Evolutionary conservation across 345 rosid species (phyloP).

Genomic region (Citrus reticulata): DNA sequence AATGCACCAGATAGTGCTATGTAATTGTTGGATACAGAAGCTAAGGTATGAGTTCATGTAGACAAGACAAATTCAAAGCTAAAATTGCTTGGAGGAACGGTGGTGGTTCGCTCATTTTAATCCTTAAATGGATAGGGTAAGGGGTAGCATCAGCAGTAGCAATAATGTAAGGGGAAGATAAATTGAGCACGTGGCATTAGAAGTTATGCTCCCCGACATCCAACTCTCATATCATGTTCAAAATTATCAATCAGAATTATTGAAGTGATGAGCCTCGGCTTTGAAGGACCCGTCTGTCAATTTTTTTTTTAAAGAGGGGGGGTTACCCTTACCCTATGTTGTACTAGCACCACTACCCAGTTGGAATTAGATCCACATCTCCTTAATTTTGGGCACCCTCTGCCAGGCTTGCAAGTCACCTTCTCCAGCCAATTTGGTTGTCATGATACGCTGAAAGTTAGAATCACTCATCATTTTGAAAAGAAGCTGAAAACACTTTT

Average conservation of each 20-base stretch:
- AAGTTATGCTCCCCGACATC: slow-evolving; percentile 6
- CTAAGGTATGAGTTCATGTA: not conserved
- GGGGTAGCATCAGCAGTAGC: not conserved
- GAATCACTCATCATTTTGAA: not conserved
- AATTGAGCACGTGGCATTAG: slow-evolving; percentile 2
- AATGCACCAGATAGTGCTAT: too few relatives aligned
- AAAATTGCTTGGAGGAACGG: not conserved
- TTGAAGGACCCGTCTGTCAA: slow-evolving; percentile 2
- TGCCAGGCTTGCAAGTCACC: slow-evolving; percentile 28
- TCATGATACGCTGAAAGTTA: not conserved
- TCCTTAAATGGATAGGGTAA: not conserved
- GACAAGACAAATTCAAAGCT: not conserved
- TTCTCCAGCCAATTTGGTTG: slow-evolving; percentile 6
- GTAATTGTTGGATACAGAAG: too few relatives aligned
- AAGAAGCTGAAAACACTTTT: not conserved
- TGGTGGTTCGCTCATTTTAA: not conserved
- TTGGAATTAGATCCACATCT: slow-evolving; percentile 21
- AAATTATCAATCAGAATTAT: slow-evolving; percentile 9
- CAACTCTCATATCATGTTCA: not conserved
- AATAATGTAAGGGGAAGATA: not conserved
- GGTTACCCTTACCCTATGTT: not conserved
- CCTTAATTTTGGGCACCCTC: slow-evolving; percentile 5
- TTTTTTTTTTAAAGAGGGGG: not conserved
- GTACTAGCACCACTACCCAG: not conserved
- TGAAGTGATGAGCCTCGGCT: not conserved